Percentiles rank a stretch among this genome's conserved stretches.
Conservation (phyloP, 495 filamentous ascomycete species). For the Talaromyces adpressus region DNA sequence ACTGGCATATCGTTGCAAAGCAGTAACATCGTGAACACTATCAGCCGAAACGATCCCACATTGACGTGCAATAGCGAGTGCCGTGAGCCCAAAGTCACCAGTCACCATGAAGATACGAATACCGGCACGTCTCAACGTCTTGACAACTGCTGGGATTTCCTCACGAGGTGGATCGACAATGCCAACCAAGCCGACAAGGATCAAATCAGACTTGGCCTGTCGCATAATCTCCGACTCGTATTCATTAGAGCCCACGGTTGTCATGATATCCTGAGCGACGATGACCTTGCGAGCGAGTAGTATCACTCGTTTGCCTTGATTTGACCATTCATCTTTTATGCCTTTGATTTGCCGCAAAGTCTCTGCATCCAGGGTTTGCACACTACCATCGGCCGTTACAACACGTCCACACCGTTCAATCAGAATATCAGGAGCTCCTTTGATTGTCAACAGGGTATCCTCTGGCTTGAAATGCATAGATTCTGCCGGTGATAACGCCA, state of each 20-base stretch:
- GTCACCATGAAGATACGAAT: constrained; percentile 58
- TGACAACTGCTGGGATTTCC: constrained; percentile 46
- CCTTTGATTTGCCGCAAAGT: constrained; percentile 26
- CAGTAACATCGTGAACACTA: constrained; percentile 18
- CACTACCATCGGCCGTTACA: constrained; percentile 18
- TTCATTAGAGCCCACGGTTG: constrained; percentile 24
- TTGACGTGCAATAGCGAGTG: constrained; percentile 58
- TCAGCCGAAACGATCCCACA: constrained; percentile 46
- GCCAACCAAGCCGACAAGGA: constrained; percentile 42
- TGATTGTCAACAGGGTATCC: constrained; percentile 31
- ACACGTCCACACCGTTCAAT: constrained; percentile 37
- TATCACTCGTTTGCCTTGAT: constrained; percentile 45
- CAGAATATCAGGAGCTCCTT: constrained; percentile 46
- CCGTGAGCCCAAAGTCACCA: constrained; percentile 66
- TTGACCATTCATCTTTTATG: constrained; percentile 35
- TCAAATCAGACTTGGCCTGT: constrained; percentile 30
- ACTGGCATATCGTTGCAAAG: constrained; percentile 2
- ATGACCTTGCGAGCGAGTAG: constrained; percentile 35
- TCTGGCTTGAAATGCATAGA: constrained; percentile 3
- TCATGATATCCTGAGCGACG: constrained; percentile 10
- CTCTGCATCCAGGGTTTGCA: constrained; percentile 26
- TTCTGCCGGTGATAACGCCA: constrained; percentile 8
- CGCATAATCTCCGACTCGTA: constrained; percentile 39
- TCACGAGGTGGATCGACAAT: constrained; percentile 57
- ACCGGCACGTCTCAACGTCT: constrained; percentile 51